Base-by-base conservation (phyloP, 805 yeast genomes). In the Myxozyma neotropica region DNA sequence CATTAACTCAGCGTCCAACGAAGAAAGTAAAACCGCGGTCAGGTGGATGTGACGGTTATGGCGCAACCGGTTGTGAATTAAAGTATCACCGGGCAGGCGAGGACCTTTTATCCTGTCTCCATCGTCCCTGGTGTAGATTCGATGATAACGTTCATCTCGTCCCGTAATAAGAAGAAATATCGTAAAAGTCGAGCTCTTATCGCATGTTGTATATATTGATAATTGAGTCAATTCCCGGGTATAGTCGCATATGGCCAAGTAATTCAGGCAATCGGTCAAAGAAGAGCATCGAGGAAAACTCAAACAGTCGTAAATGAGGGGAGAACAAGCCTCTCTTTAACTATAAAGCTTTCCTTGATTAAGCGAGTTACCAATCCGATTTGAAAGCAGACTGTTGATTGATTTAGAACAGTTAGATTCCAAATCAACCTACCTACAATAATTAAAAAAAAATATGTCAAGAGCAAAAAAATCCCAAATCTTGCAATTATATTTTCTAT, bases 21-120 rank as follows among this genome's bases (percentile, higher is more conserved):
- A 81, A 84, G 75, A 78, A 85, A 54, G 87, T 85, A 55, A 80
- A 79, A 29, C 86, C 89, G 68, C 81, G 84, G 60, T 87, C 89
- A 55, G n/a, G 78, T 77, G 53, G 81, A 79, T 61, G 83, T 78
- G 74, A 86, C 82, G 58, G 85, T 85, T 68, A 85, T 81, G 54
- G 87, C 83, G 64, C 82, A 76, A n/a, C 88, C 89, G 71, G 84
- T 83, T 68, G 79, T 81, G 76, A 86, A 82, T 78, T 80, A 86
- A 80, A 29, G 83, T 84, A 68, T 85, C 89, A 55, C 90, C 90
- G 87, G 86, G 44, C 77, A 71, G 56, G 80, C 86, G 55, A 74
- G 75, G 53, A 82, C 84, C 61, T 77, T 77, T 71, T 78, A 77
- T 24, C 90, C 90, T 54, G 84, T 79, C 74, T 83, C n/a, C 86